phyloP scores from a whole-genome alignment of 352 stramenopile genomes.

The Phytophthora pseudosyringae region DNA sequence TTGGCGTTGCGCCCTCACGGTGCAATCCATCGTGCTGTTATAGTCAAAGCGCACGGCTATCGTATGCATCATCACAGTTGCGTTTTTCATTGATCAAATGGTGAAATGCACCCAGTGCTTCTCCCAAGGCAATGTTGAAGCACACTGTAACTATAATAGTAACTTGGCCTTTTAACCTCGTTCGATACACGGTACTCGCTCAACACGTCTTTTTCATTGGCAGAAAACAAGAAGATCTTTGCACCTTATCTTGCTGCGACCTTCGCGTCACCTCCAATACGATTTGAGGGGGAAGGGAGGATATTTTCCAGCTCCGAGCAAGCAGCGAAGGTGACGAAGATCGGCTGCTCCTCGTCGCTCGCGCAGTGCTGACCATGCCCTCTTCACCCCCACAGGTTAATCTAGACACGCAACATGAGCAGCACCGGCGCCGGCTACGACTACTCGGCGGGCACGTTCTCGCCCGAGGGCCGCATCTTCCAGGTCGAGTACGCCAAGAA shows the following conservation, averaged over 20 bases:
- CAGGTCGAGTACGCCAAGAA: slow-evolving; percentile 99
- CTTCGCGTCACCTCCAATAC: slow-evolving; percentile 18
- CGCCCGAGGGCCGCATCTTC: slow-evolving; percentile 98
- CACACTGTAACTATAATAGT: background rate
- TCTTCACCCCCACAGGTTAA: background rate
- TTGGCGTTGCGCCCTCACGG: slow-evolving; percentile 4
- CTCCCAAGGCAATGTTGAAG: background rate
- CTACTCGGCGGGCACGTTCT: slow-evolving; percentile 95
- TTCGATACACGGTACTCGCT: background rate
- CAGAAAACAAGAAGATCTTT: slow-evolving; percentile 19
- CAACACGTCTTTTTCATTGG: background rate
- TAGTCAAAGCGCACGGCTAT: slow-evolving; percentile 6
- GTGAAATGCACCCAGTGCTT: too few relatives aligned
- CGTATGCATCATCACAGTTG: too few relatives aligned
- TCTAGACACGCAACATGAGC: slow-evolving; percentile 59
- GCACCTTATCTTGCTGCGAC: slow-evolving; percentile 6
- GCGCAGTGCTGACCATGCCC: slow-evolving; percentile 2
- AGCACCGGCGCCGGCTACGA: slow-evolving; percentile 89
- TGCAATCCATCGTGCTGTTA: background rate
- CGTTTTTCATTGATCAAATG: too few relatives aligned
- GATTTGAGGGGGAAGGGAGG: slow-evolving; percentile 22
- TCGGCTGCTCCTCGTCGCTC: slow-evolving; percentile 2
- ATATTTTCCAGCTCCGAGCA: slow-evolving; percentile 34
- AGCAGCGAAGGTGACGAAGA: slow-evolving; percentile 29
- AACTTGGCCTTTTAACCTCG: background rate